Evolutionary conservation across 345 rosid species (phyloP), one percentile per base, ranked within the genome.

Genomic region (Rhizophora mangle): DNA sequence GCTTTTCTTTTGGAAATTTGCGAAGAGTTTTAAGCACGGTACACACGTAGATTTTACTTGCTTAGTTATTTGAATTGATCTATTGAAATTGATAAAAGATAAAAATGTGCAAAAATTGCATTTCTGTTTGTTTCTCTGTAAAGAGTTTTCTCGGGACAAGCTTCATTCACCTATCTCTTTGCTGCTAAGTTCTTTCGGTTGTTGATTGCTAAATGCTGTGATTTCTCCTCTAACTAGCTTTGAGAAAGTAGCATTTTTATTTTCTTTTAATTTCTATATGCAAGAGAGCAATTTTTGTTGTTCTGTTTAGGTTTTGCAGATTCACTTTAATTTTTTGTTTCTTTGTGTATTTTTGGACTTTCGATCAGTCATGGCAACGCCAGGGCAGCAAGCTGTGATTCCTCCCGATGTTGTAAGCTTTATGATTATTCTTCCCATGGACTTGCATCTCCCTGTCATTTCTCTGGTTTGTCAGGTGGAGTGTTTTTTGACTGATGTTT

Each of bases 351-450:
- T 64, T 60, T 16, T 37, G 53, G 68, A 22, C 20, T 65, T 30
- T 46, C 10, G 52, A 16, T 39, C 58, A 54, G 64, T 63, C 22
- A 74, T 70, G 74, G 79, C 61, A 8, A 57, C 68, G 26, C 26
- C 65, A 8, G 63, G 29, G 26, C 65, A 22, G 64, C 64, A 70
- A 57, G 16, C 68, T 10, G 6, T 59, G 30, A 62, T 61, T 30
- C 57, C 72, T 62, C 57, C 72, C 32, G 79, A 70, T 70, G 69
- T 70, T 61, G 79, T 70, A 71, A 65, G 75, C 61, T 76, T 29
- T 46, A 5, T 2, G 20, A 8, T 34, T 52, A 10, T 70, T 53
- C 22, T 31, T 47, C 39, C 10, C 51, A 22, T 60, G 4, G 68
- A 7, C 5, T 37, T 24, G 34, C 24, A 58, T 24, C 43, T 24